Percentiles rank a stretch among this genome's conserved stretches.
Conservation (phyloP, 371 early-diverging fungal species). For the Amoeboaphelidium protococcarum region DNA sequence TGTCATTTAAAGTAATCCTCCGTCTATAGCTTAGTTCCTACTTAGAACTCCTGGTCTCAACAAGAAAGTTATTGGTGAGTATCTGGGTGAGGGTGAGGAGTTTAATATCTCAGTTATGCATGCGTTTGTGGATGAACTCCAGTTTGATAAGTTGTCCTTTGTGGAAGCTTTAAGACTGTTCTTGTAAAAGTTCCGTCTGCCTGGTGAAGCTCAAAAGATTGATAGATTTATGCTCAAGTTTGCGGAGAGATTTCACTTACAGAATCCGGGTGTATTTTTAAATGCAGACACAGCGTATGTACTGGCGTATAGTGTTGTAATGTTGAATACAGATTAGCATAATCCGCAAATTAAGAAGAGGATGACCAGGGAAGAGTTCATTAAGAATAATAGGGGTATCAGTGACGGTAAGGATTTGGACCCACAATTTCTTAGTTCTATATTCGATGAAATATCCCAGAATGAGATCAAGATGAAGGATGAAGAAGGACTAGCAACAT, state of each 20-base stretch:
- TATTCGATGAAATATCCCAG: conserved; percentile 48
- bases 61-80: conserved; percentile 75
- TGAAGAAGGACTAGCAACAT: conserved; percentile 15
- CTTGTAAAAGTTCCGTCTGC: conserved; percentile 75
- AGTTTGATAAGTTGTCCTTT: conserved; percentile 44
- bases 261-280: conserved; percentile 36
- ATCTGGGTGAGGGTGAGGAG: conserved; percentile 71
- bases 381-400: conserved; percentile 79
- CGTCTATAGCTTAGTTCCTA: conserved; percentile 42
- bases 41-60: conserved; percentile 41
- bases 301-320: conserved; percentile 72
- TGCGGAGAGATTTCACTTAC: conserved; percentile 63
- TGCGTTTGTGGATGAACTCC: conserved; percentile 69
- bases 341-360: conserved; percentile 66
- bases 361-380: conserved; percentile 76
- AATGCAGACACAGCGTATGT: conserved; percentile 82
- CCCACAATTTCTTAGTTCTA: conserved; percentile 26
- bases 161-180: conserved; percentile 63
- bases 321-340: conserved; percentile 90
- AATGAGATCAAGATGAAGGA: conserved; percentile 84
- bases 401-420: conserved; percentile 57
- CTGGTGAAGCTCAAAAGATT: conserved; percentile 94
- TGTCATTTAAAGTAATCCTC: conserved; percentile 27
- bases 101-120: conserved; percentile 77
- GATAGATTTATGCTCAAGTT: conserved; percentile 93